Evolutionary conservation across 805 yeast genomes (phyloP).

Genomic region (Grigorovia transvaalensis): DNA sequence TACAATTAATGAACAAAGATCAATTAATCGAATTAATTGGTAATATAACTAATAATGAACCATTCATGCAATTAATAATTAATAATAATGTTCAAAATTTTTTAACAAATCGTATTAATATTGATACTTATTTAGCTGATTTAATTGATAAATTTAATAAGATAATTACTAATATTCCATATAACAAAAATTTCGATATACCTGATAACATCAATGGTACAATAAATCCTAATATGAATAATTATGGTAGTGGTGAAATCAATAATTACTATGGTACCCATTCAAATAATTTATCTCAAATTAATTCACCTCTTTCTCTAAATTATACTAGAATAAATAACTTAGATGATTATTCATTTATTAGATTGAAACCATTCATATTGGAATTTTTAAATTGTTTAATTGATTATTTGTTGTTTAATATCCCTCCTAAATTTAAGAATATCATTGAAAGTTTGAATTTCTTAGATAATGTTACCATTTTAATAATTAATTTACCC

Average conservation of each 20-base stretch:
- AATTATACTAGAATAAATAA: slow-evolving; percentile 3
- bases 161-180: slow-evolving; percentile 22
- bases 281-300: background rate
- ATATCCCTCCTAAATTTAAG: slow-evolving; percentile 24
- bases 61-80: slow-evolving; percentile 15
- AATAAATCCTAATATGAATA: background rate
- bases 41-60: slow-evolving; percentile 11
- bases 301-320: background rate
- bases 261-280: background rate
- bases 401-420: slow-evolving; percentile 24
- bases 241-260: background rate
- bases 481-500: slow-evolving; percentile 22
- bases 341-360: slow-evolving; percentile 29
- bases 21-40: slow-evolving; percentile 17
- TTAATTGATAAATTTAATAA: slow-evolving; percentile 17
- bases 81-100: background rate
- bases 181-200: slow-evolving; percentile 14
- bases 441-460: slow-evolving; percentile 21
- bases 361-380: slow-evolving; percentile 23
- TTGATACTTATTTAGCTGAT: slow-evolving; percentile 14
- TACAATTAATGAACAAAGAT: slow-evolving; percentile 25
- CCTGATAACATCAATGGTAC: background rate
- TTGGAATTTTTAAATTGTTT: slow-evolving; percentile 27
- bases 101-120: background rate
- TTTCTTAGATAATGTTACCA: slow-evolving; percentile 23